phyloP scores from a whole-genome alignment of 1,284 basidiomycete species.

The Stereum hirsutum region DNA sequence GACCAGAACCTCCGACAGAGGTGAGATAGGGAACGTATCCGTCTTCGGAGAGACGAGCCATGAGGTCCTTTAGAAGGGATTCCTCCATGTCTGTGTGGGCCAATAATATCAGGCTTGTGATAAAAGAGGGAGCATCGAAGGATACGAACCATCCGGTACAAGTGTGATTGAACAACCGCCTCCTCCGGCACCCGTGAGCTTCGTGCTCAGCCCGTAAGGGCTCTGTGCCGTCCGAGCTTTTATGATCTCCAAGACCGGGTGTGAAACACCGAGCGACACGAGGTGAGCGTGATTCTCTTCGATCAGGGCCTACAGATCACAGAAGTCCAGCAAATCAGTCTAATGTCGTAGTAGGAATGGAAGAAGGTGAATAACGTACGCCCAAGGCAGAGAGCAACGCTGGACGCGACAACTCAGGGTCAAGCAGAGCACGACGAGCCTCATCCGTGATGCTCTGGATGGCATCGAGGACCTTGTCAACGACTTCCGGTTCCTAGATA shows the following conservation, averaged over 20 bases:
- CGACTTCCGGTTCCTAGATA: constrained; percentile 67
- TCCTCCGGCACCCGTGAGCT: constrained; percentile 97
- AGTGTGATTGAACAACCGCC: constrained; percentile 97
- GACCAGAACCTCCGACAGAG: constrained; percentile 86
- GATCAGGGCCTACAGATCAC: constrained; percentile 55
- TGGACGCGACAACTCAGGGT: constrained; percentile 59
- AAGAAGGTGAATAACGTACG: constrained; percentile 41
- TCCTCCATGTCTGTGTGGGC: constrained; percentile 50
- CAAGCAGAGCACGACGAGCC: constrained; percentile 67
- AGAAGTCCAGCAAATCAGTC: constrained; percentile 1
- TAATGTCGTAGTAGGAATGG: constrained; percentile 7
- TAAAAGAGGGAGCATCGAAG: background rate
- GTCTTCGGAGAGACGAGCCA: constrained; percentile 46
- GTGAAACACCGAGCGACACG: constrained; percentile 87
- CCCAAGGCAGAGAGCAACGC: constrained; percentile 51
- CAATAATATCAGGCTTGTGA: background rate
- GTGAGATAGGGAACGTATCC: constrained; percentile 87
- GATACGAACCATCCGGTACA: constrained; percentile 74
- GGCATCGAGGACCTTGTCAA: constrained; percentile 63
- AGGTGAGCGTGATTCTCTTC: constrained; percentile 86
- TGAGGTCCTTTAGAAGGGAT: constrained; percentile 45
- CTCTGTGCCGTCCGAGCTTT: constrained; percentile 54
- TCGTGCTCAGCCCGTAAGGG: constrained; percentile 79
- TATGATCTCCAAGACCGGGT: constrained; percentile 82
- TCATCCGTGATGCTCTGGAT: constrained; percentile 82